Conservation (phyloP, 495 filamentous ascomycete species). For the Tuber magnatum region DNA sequence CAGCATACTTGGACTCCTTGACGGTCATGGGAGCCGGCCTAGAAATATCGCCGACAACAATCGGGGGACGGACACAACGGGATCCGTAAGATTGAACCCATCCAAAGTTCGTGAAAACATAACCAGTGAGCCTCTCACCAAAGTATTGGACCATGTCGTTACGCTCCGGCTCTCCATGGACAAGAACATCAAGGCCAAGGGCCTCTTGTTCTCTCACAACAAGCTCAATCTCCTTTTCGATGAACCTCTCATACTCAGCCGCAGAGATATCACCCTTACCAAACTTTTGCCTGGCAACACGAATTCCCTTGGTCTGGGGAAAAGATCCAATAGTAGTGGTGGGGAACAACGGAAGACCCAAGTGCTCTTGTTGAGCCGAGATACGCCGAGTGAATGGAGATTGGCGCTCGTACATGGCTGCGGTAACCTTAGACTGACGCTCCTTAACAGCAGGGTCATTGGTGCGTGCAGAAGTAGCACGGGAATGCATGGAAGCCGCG, state of each 20-base stretch:
- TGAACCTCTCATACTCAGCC: conserved; percentile 93
- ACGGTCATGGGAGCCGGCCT: conserved; percentile 96
- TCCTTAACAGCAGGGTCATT: conserved; percentile 96
- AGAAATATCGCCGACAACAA: conserved; percentile 96
- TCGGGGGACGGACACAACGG: conserved; percentile 93
- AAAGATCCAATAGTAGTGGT: conserved; percentile 99
- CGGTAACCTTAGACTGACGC: conserved; percentile 76
- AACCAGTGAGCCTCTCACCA: conserved; percentile 90
- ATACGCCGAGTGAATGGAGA: conserved; percentile 76
- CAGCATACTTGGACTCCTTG: conserved; percentile 99
- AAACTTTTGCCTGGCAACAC: conserved; percentile 90
- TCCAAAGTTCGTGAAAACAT: conserved; percentile 96
- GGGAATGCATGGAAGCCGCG: conserved; percentile 78
- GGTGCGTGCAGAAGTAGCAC: conserved; percentile 83
- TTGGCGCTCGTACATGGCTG: conserved; percentile 82
- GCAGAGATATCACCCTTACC: conserved; percentile 93
- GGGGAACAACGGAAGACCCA: conserved; percentile 92
- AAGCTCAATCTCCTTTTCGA: conserved; percentile 91
- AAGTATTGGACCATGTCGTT: conserved; percentile 99
- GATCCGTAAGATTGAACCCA: conserved; percentile 99
- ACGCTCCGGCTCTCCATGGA: conserved; percentile 97
- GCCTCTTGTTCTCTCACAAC: conserved; percentile 95
- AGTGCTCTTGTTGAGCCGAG: conserved; percentile 72
- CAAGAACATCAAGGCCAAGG: conserved; percentile 89
- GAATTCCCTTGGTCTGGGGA: conserved; percentile 98